Conservation (phyloP, 192 early-diverging fungal species). For the Piromyces sp. region DNA sequence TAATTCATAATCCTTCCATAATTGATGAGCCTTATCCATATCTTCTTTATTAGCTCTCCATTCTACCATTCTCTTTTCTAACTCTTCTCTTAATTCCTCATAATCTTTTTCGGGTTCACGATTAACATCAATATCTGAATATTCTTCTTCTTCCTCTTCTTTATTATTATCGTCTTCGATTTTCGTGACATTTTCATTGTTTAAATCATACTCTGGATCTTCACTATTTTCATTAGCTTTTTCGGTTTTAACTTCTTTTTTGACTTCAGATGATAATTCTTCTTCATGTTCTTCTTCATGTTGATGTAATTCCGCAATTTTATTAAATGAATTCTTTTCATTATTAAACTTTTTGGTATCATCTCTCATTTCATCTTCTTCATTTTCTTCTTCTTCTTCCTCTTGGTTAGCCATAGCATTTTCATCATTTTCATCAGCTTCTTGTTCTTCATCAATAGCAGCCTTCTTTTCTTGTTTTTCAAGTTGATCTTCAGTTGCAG, state of each 20-base stretch:
- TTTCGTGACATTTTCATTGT: conserved; percentile 44
- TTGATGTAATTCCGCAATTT: background rate
- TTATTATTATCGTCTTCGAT: conserved; percentile 7
- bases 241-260: conserved; percentile 1
- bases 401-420: conserved; percentile 1
- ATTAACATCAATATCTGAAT: background rate
- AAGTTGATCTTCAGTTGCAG: conserved; percentile 46
- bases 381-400: conserved; percentile 8
- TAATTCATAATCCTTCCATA: conserved; percentile 81
- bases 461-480: conserved; percentile 13
- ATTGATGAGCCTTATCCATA: conserved; percentile 19
- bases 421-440: conserved; percentile 1
- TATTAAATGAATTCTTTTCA: background rate
- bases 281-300: background rate
- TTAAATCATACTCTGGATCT: conserved; percentile 16
- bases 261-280: background rate
- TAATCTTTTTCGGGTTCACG: conserved; percentile 31
- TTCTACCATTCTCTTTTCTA: conserved; percentile 55
- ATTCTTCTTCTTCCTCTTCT: background rate
- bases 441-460: conserved; percentile 7
- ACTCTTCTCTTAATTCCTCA: conserved; percentile 55
- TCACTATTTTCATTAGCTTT: conserved; percentile 36
- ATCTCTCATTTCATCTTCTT: background rate
- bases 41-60: conserved; percentile 51
- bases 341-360: background rate